phyloP scores from a whole-genome alignment of 2,329 filamentous ascomycete genomes.

The Ophiocordyceps polyrhachis-furcata region DNA sequence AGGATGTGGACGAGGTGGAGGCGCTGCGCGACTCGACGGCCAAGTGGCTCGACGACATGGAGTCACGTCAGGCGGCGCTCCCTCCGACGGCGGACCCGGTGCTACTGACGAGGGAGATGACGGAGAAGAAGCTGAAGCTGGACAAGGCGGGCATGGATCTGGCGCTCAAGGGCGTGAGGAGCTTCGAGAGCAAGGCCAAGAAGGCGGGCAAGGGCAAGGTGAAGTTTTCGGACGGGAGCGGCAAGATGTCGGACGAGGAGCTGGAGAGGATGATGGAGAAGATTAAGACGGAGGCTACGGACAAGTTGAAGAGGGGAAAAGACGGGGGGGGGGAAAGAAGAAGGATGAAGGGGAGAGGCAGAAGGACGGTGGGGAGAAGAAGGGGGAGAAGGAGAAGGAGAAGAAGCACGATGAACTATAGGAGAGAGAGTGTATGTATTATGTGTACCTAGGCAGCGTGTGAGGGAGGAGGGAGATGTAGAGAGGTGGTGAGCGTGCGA shows the following conservation, averaged over 20 bases:
- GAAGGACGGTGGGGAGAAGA: slow-evolving; percentile 2
- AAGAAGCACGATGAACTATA: slow-evolving; percentile 13
- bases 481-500: background rate
- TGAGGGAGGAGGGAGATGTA: background rate
- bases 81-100: slow-evolving; percentile 53
- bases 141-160: slow-evolving; percentile 52
- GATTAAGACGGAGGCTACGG: slow-evolving; percentile 6
- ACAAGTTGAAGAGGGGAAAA: slow-evolving; percentile 10
- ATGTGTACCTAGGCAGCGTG: background rate
- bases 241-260: slow-evolving; percentile 21
- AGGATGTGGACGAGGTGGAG: slow-evolving; percentile 51
- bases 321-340: slow-evolving; percentile 6
- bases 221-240: slow-evolving; percentile 22
- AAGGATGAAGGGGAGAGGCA: slow-evolving; percentile 13
- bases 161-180: slow-evolving; percentile 46
- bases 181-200: slow-evolving; percentile 21
- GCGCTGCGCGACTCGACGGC: slow-evolving; percentile 41
- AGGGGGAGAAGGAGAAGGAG: slow-evolving; percentile 10
- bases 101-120: slow-evolving; percentile 53
- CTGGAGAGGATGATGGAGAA: slow-evolving; percentile 30
- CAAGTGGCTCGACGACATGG: slow-evolving; percentile 58
- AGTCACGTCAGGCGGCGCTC: slow-evolving; percentile 53
- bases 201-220: slow-evolving; percentile 16
- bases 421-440: background rate
- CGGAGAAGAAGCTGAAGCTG: slow-evolving; percentile 49